Percentiles rank a stretch among this genome's conserved stretches.
phyloP scores from a whole-genome alignment of 768 basidiomycete species.

The Tephrocybe sp. region DNA sequence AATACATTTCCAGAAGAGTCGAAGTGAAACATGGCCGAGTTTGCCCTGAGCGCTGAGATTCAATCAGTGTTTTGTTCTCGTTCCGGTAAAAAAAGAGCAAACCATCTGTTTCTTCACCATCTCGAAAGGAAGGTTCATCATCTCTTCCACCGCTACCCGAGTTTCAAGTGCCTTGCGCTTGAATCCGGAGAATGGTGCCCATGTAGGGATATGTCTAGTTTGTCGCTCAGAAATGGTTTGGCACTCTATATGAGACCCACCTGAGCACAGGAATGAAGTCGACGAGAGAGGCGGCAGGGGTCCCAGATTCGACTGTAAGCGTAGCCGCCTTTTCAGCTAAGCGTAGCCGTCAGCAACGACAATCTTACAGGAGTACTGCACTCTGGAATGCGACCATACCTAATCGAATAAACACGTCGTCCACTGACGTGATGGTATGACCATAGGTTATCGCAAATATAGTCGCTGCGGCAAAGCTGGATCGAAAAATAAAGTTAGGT shows the following conservation, averaged over 20 bases:
- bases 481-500: background rate
- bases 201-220: constrained; percentile 45
- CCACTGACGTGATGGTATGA: constrained; percentile 39
- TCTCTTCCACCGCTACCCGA: constrained; percentile 42
- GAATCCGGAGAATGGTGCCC: constrained; percentile 48
- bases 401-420: constrained; percentile 43
- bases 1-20: constrained; percentile 39
- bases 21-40: constrained; percentile 47
- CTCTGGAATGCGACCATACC: constrained; percentile 37
- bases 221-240: background rate
- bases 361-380: too few species aligned
- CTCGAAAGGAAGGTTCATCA: constrained; percentile 53
- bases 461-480: constrained; percentile 45
- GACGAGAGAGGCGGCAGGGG: constrained; percentile 46
- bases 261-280: constrained; percentile 49
- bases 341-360: constrained; percentile 4
- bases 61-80: constrained; percentile 3
- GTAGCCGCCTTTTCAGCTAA: constrained; percentile 44
- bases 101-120: constrained; percentile 52
- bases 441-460: constrained; percentile 52
- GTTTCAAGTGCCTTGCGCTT: constrained; percentile 43
- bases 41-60: constrained; percentile 38
- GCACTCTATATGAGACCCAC: constrained; percentile 19
- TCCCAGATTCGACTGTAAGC: constrained; percentile 45
- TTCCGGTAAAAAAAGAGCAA: constrained; percentile 1